A percentile compares a stretch with the other conserved stretches of the same genome.
Evolutionary conservation across 2,329 filamentous ascomycete species (phyloP).

Genomic region (Fusarium mundagurra): DNA sequence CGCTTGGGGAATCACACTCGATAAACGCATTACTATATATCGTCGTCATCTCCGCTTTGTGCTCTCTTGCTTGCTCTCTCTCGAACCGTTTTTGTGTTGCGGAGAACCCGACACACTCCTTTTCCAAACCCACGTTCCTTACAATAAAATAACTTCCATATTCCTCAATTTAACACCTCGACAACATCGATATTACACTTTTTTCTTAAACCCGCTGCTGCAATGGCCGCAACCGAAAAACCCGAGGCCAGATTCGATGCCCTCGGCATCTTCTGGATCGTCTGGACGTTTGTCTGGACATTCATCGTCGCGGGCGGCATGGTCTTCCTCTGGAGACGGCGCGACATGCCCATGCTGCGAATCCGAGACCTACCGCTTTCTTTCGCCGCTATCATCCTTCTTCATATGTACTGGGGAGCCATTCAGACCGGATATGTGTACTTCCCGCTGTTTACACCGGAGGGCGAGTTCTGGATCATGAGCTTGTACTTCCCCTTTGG

Average conservation of each 20-base stretch:
- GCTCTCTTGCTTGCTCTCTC: background rate
- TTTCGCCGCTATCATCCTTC: constrained; percentile 51
- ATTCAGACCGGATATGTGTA: constrained; percentile 53
- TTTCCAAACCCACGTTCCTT: constrained; percentile 37
- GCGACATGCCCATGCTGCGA: constrained; percentile 53
- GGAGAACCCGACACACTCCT: constrained; percentile 31
- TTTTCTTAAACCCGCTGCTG: background rate
- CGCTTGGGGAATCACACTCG: background rate
- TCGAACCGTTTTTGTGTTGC: constrained; percentile 5
- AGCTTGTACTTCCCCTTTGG: constrained; percentile 71
- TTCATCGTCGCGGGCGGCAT: constrained; percentile 52
- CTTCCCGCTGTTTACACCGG: constrained; percentile 57
- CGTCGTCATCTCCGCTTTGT: constrained; percentile 20
- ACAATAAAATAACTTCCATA: background rate
- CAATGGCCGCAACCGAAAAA: constrained; percentile 38
- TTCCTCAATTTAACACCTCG: background rate
- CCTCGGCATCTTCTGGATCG: constrained; percentile 54
- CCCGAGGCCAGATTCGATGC: constrained; percentile 49
- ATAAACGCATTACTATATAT: constrained; percentile 21
- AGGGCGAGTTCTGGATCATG: constrained; percentile 74
- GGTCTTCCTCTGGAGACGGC: constrained; percentile 52
- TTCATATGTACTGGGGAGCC: constrained; percentile 56
- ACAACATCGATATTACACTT: background rate
- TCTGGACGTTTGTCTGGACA: constrained; percentile 52
- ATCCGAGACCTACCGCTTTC: constrained; percentile 54